Evolutionary conservation across 108 stramenopile species (phyloP), one percentile per base, ranked within the genome.

Genomic region (Cyclostephanos tholiformis): DNA sequence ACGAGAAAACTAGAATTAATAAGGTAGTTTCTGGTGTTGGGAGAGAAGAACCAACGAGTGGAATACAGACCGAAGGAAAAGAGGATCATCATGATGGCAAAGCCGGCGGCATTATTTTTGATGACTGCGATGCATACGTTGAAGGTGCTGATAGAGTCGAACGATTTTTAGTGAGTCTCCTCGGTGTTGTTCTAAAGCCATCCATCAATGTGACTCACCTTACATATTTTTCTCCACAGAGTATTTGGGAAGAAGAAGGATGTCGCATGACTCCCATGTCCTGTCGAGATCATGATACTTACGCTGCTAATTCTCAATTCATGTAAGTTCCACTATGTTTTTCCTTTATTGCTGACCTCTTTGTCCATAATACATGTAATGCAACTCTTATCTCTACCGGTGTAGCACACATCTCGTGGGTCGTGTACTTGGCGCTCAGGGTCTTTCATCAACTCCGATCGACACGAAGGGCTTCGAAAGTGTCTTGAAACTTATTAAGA

Each of bases 241-340:
- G 86, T 65, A 97, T 99, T 69, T 99, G 96, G 91, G 98, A 98
- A 86, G 90, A 91, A 84, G 99, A 97, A 77, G 93, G 98, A 12
- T 99, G 99, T 82, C 84, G 88, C n/a, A 98, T 98, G 97, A 90
- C 98, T n/a, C 90, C 97, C 27, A 87, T 99, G 93, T 88, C 92
- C 43, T 98, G 97, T 76, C 88, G 88, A 70, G 84, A 91, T 20
- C 99, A 99, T 67, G 99, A 99, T 75, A 93, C 79, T 52, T 97
- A 93, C 75, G 96, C 98, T 23, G 97, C 98, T 25, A 98, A 98
- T 71, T 92, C 93, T 55, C 98, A 99, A 80, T 99, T 99, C 67
- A 94, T 99, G 44, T 46, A 3, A 14, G 44, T 46, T 46, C 16
- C 16, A 17, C 44, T 16, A 46, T 46, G 44, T 17, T 46, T 41